Evolutionary conservation across 495 filamentous ascomycete species (phyloP), one percentile per base, ranked within the genome.

Genomic region (Penicillium fimorum): DNA sequence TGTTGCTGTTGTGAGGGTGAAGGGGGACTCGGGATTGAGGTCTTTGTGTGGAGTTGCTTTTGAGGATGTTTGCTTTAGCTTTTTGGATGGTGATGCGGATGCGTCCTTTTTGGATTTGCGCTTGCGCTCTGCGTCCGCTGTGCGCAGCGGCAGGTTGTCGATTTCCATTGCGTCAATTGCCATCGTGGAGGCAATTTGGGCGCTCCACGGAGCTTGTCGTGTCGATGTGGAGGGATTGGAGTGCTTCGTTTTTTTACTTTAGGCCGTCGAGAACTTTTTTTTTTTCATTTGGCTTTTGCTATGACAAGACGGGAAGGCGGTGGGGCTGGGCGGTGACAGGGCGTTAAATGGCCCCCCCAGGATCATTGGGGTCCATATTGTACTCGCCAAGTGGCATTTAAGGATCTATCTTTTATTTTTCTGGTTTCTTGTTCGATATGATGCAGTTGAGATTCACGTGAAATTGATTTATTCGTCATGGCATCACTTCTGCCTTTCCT

Each of bases 401-500:
- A 30, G 29, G 29, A 12, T 33, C n/a, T 33, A 1, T 33, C 13
- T 10, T 27, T 27, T 38, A 38, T n/a, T 50, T 27, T 11, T 27
- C 30, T 47, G 4, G 10, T 40, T 53, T 48, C 10, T 22, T 20
- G 18, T 38, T 47, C 18, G 30, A 46, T 18, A 54, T 54, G 52
- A 12, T 54, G 10, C 4, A 2, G 4, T 15, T 38, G 22, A 5
- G 29, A 20, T 24, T 20, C 13, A 46, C 33, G 42, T 32, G 6
- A 55, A 24, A 50, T n/a, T 30, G 24, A 53, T 1, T 63, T 63
- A 50, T 37, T 64, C 66, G 12, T 4, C 47, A 75, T 77, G 74
- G 64, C 73, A 25, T 68, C 72, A 22, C 47, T 92, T n/a, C 71
- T 93, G n/a, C 90, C 88, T 13, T 84, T 88, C 45, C 64, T 90